phyloP scores from a whole-genome alignment of 164 flowering plant species.

The Malania oleifera region DNA sequence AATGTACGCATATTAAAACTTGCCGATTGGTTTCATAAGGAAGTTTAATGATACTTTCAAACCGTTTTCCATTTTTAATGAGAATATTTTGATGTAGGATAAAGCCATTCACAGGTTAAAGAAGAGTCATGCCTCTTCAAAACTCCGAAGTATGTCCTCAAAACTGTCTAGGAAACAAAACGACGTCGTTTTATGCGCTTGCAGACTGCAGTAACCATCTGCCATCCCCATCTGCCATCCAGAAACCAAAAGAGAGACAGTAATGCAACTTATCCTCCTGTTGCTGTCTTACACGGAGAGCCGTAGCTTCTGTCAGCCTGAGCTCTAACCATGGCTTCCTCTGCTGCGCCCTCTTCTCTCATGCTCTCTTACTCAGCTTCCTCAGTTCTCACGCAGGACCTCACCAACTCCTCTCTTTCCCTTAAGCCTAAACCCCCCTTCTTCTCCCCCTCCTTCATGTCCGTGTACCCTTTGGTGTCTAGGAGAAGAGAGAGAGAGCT shows the following conservation, averaged over 20 bases:
- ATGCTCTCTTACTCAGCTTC: slow-evolving; percentile 27
- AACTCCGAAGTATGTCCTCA: too few species aligned
- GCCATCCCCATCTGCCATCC: not conserved
- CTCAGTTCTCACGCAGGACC: slow-evolving; percentile 26
- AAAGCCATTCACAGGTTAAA: too few species aligned
- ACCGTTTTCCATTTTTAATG: too few species aligned
- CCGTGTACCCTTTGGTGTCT: slow-evolving; percentile 24
- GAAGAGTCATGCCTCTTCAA: too few species aligned
- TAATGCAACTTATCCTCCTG: slow-evolving; percentile 7
- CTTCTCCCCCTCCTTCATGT: slow-evolving; percentile 19
- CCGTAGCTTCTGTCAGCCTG: not conserved
- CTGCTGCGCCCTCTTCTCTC: slow-evolving; percentile 28
- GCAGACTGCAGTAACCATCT: slow-evolving; percentile 6
- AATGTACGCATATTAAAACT: too few species aligned
- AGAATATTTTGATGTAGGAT: too few species aligned
- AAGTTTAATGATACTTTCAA: too few species aligned
- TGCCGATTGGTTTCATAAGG: too few species aligned
- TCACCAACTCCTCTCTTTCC: slow-evolving; percentile 21
- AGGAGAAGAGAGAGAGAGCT: slow-evolving; percentile 16
- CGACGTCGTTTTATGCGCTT: slow-evolving; percentile 9
- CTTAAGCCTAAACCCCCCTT: slow-evolving; percentile 26
- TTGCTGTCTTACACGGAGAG: not conserved
- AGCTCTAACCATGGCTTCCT: slow-evolving; percentile 30
- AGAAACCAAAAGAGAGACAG: not conserved
- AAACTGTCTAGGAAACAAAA: too few species aligned